Percentiles rank a stretch among this genome's conserved stretches.
phyloP scores from a whole-genome alignment of 805 yeast species.

The Wickerhamomyces ciferrii region DNA sequence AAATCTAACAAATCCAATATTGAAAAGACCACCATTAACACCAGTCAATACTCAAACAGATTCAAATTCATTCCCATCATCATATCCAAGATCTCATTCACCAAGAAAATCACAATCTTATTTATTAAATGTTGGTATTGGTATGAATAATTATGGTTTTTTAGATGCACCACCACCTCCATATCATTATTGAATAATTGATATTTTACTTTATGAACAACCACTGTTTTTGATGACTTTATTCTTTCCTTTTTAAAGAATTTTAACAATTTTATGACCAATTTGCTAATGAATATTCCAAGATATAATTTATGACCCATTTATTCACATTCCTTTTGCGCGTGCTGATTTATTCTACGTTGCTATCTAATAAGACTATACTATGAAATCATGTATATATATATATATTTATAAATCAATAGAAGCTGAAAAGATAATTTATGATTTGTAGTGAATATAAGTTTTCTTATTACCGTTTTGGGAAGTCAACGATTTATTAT shows the following conservation, averaged over 20 bases:
- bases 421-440: too few relatives aligned
- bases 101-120: constrained; percentile 22
- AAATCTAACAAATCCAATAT: neutral
- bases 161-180: constrained; percentile 12
- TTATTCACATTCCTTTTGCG: neutral
- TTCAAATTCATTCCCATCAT: constrained; percentile 6
- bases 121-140: constrained; percentile 16
- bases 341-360: neutral
- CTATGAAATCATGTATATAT: neutral
- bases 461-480: too few relatives aligned
- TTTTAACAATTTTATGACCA: too few relatives aligned
- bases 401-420: too few relatives aligned
- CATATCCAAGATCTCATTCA: constrained; percentile 8
- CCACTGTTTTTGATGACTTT: neutral
- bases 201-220: neutral
- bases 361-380: too few relatives aligned
- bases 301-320: too few relatives aligned
- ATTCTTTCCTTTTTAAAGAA: neutral
- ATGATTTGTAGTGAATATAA: too few relatives aligned
- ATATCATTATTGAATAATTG: neutral
- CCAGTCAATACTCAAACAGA: constrained; percentile 13
- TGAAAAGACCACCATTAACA: constrained; percentile 7
- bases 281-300: neutral
- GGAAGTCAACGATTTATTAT: too few relatives aligned
- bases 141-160: constrained; percentile 6